Percentiles rank a stretch among this genome's conserved stretches.
phyloP scores from a whole-genome alignment of 768 basidiomycete genomes.

The Serendipita vermifera region DNA sequence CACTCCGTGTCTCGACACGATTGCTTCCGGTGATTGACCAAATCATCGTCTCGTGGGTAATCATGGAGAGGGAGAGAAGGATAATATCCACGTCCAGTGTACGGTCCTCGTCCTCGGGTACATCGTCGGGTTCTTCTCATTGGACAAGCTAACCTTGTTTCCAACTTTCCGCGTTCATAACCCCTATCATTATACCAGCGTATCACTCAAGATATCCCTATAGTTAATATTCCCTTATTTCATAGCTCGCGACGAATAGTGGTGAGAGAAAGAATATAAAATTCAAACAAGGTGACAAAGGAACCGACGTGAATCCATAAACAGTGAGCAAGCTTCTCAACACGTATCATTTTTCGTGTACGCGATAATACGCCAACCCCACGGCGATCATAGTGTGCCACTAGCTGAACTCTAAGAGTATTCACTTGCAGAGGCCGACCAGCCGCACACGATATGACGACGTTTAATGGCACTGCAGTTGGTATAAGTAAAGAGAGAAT shows the following conservation, averaged over 20 bases:
- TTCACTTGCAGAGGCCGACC: not conserved
- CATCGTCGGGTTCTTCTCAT: not conserved
- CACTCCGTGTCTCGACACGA: not conserved
- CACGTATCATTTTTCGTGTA: not conserved
- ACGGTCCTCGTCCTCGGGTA: not conserved
- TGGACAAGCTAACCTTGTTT: not conserved
- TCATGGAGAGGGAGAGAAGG: constrained; percentile 6
- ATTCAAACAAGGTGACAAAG: constrained; percentile 4
- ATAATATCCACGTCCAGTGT: not conserved
- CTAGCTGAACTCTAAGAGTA: not conserved
- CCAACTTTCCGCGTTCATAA: not conserved
- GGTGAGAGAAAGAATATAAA: not conserved
- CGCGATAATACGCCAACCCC: not conserved
- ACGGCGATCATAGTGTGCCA: not conserved
- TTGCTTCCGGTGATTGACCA: not conserved
- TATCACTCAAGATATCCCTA: not conserved
- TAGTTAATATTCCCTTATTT: not conserved
- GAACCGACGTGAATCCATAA: constrained; percentile 4
- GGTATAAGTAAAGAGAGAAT: not conserved
- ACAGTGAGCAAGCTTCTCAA: not conserved
- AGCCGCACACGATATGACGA: not conserved
- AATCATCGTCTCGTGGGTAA: constrained; percentile 6
- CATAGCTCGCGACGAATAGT: not conserved
- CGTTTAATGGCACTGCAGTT: not conserved
- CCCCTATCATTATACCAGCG: too few species aligned